A percentile compares a stretch with the other conserved stretches of the same genome.
These are phyloP conservation scores for Raffaelea deltoideospora DNA, from an alignment of 2,329 filamentous ascomycete genomes.

Conservation along the genomic window DNA sequence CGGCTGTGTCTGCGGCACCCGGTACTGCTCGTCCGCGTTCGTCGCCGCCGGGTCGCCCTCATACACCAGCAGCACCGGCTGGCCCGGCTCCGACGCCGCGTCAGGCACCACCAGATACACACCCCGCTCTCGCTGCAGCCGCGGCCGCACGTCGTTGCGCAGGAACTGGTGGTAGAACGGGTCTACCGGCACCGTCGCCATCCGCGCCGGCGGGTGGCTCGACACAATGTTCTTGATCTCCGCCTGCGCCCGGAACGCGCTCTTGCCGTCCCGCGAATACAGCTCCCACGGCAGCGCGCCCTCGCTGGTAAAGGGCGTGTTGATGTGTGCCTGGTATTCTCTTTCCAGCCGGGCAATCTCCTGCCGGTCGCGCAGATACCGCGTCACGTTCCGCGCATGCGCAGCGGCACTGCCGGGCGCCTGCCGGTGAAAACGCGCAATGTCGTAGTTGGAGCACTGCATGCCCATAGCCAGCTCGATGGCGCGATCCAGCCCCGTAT, in stretches of 20 bases:
- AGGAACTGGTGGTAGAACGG: slow-evolving; percentile 68
- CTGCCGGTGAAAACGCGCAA: slow-evolving; percentile 63
- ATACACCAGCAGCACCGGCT: slow-evolving; percentile 57
- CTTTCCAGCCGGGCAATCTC: slow-evolving; percentile 74
- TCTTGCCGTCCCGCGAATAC: slow-evolving; percentile 76
- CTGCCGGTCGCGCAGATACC: slow-evolving; percentile 69
- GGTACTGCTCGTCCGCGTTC: slow-evolving; percentile 30
- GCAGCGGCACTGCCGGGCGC: slow-evolving; percentile 56
- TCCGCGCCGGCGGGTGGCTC: slow-evolving; percentile 57
- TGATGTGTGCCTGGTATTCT: slow-evolving; percentile 72
- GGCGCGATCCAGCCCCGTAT: slow-evolving; percentile 63
- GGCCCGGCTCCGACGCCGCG: slow-evolving; percentile 33
- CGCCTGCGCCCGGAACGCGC: slow-evolving; percentile 57
- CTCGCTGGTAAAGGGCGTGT: slow-evolving; percentile 55
- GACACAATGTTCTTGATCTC: slow-evolving; percentile 62
- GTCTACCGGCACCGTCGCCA: slow-evolving; percentile 53
- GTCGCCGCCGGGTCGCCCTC: slow-evolving; percentile 40
- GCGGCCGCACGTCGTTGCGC: slow-evolving; percentile 45
- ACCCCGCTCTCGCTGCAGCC: slow-evolving; percentile 52
- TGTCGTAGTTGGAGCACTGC: slow-evolving; percentile 70
- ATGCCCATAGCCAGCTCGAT: slow-evolving; percentile 82
- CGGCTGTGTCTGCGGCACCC: slow-evolving; percentile 35
- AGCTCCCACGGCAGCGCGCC: slow-evolving; percentile 72
- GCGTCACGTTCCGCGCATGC: slow-evolving; percentile 75
- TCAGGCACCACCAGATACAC: slow-evolving; percentile 62